Base-by-base conservation (phyloP, 495 filamentous ascomycete genomes). In the Lepraria neglecta region DNA sequence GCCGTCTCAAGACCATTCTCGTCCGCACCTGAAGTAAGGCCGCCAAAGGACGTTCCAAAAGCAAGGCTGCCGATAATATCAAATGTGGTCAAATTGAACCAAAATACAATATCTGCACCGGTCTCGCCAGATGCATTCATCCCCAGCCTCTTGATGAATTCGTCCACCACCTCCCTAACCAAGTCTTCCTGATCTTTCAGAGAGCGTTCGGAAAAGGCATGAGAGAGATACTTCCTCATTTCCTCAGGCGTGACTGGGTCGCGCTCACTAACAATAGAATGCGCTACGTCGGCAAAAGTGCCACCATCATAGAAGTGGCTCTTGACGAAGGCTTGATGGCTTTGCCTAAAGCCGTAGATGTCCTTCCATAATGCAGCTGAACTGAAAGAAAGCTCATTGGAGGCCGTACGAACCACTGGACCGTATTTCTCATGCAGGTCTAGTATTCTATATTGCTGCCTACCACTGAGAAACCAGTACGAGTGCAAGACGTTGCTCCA, bases 31-130 rank as follows among this genome's bases (percentile, higher is more conserved):
- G 78, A 30, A 14, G 28, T 63, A 6, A 85, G 72, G 55, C 76
- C 78, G 48, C 74, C 72, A 51, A 84, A 78, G 0, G 79, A 70
- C 56, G 82, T 78, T 0, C 78, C 78, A 59, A 82, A 84, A 4
- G 75, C 72, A 10, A 85, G 71, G 59, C 83, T 78, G 57, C 80
- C 79, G 48, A 84, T 78, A 51, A 85, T 78, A 58, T 87, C 82
- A 63, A 85, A 85, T 0, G 53, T 56, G n/a, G 11, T 24, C 31
- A 21, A 19, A 12, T 42, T 56, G 17, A 56, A 43, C 53, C 33
- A 56, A 7, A 19, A 19, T 15, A 48, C 45, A 19, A 21, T 48
- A 48, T 48, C 45, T 38, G 35, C 35, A 12, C 35, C 7, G 1
- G 35, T 38, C 35, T 38, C 35, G 35, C 35, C 35, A 38, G 35